phyloP scores from a whole-genome alignment of 257 asterid genomes.

The Solanum dulcamara region DNA sequence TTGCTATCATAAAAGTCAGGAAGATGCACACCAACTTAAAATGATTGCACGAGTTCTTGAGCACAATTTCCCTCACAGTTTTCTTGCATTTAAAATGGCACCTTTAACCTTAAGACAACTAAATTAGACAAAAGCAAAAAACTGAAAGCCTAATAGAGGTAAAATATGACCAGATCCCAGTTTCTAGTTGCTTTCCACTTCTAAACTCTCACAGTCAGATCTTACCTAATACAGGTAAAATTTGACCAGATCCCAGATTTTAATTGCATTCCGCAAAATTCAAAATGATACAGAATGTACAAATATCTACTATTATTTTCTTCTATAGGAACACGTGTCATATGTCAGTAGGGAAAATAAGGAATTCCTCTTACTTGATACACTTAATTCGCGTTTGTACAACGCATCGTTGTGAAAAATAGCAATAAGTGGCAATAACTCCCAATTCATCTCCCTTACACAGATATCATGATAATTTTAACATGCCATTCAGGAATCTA shows the following conservation, averaged over 20 bases:
- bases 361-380: neutral
- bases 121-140: neutral
- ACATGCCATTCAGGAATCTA: neutral
- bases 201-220: neutral
- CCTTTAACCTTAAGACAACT: neutral
- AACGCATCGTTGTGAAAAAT: neutral
- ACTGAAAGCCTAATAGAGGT: neutral
- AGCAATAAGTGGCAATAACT: neutral
- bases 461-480: neutral
- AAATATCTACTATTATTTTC: neutral
- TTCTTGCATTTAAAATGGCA: neutral
- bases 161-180: neutral
- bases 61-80: neutral
- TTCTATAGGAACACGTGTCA: neutral
- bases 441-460: neutral
- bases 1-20: neutral
- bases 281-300: neutral
- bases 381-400: neutral
- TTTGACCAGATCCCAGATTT: neutral
- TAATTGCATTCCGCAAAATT: neutral
- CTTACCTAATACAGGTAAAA: neutral
- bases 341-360: neutral
- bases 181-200: neutral
- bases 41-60: neutral
- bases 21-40: neutral